phyloP scores from a whole-genome alignment of 2,329 filamentous ascomycete species.

The Alternaria brassicae region DNA sequence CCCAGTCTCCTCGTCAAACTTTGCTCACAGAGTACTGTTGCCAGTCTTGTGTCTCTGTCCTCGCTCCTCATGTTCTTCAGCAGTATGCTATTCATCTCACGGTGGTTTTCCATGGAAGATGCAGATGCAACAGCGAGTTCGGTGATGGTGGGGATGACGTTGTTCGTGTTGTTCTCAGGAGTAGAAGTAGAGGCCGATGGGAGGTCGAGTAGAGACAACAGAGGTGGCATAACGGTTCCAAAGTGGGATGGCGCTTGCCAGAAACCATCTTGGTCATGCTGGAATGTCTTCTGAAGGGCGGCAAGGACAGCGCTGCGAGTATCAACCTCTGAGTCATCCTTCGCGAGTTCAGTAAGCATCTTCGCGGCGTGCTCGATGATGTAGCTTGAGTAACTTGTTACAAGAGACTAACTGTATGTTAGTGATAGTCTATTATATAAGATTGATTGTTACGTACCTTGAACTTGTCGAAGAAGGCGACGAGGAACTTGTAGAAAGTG shows the following conservation, averaged over 20 bases:
- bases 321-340: constrained; percentile 56
- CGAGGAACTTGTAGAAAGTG: constrained; percentile 81
- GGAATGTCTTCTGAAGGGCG: constrained; percentile 77
- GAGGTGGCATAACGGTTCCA: constrained; percentile 69
- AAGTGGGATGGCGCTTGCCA: constrained; percentile 95
- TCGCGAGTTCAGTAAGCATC: constrained; percentile 59
- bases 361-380: constrained; percentile 76
- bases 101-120: constrained; percentile 87
- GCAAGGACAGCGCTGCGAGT: constrained; percentile 75
- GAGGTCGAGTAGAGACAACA: constrained; percentile 68
- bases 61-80: constrained; percentile 80
- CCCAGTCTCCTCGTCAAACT: constrained; percentile 79
- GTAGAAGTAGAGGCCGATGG: constrained; percentile 20
- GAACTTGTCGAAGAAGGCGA: constrained; percentile 80
- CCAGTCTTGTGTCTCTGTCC: constrained; percentile 74
- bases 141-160: constrained; percentile 75
- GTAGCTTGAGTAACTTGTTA: constrained; percentile 90
- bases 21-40: constrained; percentile 82
- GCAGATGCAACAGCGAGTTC: constrained; percentile 80
- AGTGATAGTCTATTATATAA: constrained; percentile 16
- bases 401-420: constrained; percentile 68
- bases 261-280: constrained; percentile 92
- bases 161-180: constrained; percentile 51
- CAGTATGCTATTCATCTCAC: constrained; percentile 80
- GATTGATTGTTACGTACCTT: constrained; percentile 59